Percentiles rank a stretch among this genome's conserved stretches.
These are phyloP conservation scores for Lumnitzera racemosa DNA, from an alignment of 345 rosid species.

Conservation along the genomic window DNA sequence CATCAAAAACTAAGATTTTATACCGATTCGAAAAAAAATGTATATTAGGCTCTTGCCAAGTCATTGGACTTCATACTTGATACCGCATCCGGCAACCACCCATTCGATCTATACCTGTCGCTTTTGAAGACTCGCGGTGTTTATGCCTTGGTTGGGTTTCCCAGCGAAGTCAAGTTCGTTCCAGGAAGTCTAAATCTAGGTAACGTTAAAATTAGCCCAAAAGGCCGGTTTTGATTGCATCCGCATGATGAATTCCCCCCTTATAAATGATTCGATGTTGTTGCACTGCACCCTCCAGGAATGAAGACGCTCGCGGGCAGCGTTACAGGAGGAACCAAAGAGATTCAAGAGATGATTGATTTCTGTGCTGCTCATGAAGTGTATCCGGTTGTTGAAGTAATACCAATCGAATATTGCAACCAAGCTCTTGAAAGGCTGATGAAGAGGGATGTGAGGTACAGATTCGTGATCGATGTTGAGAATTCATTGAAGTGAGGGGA, in stretches of 20 bases:
- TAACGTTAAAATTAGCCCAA: slow-evolving; percentile 1
- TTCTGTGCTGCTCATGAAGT: slow-evolving; percentile 66
- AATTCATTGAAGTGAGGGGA: slow-evolving; percentile 47
- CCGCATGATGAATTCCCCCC: background rate
- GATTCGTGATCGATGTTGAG: slow-evolving; percentile 78
- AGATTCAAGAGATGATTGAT: slow-evolving; percentile 74
- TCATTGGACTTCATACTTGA: slow-evolving; percentile 75
- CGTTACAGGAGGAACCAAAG: slow-evolving; percentile 60
- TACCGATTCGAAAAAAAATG: background rate
- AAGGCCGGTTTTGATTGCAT: background rate
- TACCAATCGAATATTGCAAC: slow-evolving; percentile 60
- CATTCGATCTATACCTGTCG: slow-evolving; percentile 73
- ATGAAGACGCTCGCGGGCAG: slow-evolving; percentile 63
- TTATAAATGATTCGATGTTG: slow-evolving; percentile 7
- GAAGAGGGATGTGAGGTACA: slow-evolving; percentile 72
- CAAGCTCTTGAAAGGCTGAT: slow-evolving; percentile 75
- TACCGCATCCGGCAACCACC: slow-evolving; percentile 86
- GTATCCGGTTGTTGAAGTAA: slow-evolving; percentile 62
- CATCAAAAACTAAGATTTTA: background rate
- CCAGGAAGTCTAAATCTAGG: slow-evolving; percentile 64
- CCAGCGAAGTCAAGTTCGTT: slow-evolving; percentile 72
- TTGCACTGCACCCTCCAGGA: slow-evolving; percentile 32
- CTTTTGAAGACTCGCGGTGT: slow-evolving; percentile 65
- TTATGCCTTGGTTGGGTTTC: slow-evolving; percentile 67
- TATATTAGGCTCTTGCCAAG: slow-evolving; percentile 44